Conservation (phyloP, 164 flowering plant species). For the Aristolochia fimbriata region DNA sequence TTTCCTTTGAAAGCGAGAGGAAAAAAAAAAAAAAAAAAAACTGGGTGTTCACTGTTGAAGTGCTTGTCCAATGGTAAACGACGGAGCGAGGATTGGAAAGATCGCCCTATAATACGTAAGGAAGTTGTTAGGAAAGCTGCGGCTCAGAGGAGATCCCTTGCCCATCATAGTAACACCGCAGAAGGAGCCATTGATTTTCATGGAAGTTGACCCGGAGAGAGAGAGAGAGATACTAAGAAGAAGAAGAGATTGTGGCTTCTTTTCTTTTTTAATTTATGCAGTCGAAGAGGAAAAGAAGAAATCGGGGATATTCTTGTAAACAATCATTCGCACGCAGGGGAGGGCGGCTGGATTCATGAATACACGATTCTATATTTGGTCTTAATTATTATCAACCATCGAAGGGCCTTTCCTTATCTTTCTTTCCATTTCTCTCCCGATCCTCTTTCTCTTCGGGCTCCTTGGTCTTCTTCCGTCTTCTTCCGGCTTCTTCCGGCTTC, state of each 20-base stretch:
- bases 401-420: background rate
- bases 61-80: constrained; percentile 5
- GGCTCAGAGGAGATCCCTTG: constrained; percentile 7
- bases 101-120: constrained; percentile 8
- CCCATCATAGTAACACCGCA: constrained; percentile 8
- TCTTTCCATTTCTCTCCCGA: background rate
- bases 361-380: constrained; percentile 4
- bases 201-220: background rate
- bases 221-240: too few species aligned
- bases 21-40: background rate
- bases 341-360: constrained; percentile 6
- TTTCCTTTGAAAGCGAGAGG: background rate
- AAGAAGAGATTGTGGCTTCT: too few species aligned
- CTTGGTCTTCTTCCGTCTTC: background rate
- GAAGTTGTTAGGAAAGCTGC: constrained; percentile 11
- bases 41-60: constrained; percentile 2
- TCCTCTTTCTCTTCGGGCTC: background rate
- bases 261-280: background rate
- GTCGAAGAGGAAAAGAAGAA: background rate
- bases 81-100: constrained; percentile 7
- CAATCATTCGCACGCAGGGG: constrained; percentile 12
- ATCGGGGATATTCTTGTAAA: constrained; percentile 15
- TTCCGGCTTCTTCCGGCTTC: background rate
- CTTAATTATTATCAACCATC: background rate
- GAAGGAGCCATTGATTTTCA: constrained; percentile 5